phyloP scores from a whole-genome alignment of 306 rosid species.

The Urtica urens region DNA sequence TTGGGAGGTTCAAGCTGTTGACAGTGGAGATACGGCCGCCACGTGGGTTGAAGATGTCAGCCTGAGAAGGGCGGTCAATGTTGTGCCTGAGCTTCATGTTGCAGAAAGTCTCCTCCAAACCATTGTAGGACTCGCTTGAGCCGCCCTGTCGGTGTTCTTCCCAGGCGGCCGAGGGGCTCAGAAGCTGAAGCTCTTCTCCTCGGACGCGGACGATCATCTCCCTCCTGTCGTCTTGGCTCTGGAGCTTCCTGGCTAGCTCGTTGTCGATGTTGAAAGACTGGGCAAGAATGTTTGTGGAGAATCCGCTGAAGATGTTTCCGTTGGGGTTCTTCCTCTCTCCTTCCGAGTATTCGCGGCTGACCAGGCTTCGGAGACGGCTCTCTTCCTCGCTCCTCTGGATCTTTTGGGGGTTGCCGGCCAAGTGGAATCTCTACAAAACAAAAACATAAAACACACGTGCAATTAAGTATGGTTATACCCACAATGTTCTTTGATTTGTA shows the following conservation, averaged over 20 bases:
- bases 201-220: constrained; percentile 32
- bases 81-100: constrained; percentile 7
- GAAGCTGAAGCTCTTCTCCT: constrained; percentile 14
- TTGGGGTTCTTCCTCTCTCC: background rate
- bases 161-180: constrained; percentile 23
- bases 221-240: constrained; percentile 18
- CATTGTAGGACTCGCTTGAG: constrained; percentile 2
- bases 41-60: constrained; percentile 16
- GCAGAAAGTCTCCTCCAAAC: constrained; percentile 21
- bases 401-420: constrained; percentile 40
- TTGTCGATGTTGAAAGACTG: constrained; percentile 20
- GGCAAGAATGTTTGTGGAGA: constrained; percentile 20
- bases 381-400: constrained; percentile 18
- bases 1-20: constrained; percentile 16
- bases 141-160: background rate
- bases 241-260: constrained; percentile 26
- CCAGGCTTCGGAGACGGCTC: background rate
- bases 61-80: constrained; percentile 12
- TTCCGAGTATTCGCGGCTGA: background rate
- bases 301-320: constrained; percentile 39
- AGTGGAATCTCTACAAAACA: constrained; percentile 33
- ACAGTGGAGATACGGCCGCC: constrained; percentile 16
- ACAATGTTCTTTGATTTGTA: background rate
- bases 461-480: background rate
- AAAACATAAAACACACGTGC: background rate